Conservation (phyloP, 2,329 filamentous ascomycete genomes). For the Fusarium armeniacum region DNA sequence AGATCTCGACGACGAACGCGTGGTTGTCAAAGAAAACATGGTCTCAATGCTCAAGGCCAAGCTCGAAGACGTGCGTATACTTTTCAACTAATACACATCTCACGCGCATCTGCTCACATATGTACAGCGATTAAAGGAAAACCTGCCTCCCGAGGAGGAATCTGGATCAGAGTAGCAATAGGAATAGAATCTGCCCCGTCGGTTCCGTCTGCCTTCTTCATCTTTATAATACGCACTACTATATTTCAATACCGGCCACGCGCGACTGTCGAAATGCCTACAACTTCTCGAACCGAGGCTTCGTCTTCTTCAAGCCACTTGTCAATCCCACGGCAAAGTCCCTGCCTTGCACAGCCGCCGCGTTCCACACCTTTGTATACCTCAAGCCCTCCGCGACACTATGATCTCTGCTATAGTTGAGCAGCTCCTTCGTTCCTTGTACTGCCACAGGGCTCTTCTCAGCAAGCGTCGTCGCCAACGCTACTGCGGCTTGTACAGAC, state of each 20-base stretch:
- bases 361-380: conserved; percentile 92
- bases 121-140: conserved; percentile 64
- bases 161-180: conserved; percentile 66
- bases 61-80: conserved; percentile 74
- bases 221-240: not conserved
- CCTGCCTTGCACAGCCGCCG: conserved; percentile 81
- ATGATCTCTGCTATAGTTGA: conserved; percentile 86
- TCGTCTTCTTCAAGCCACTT: conserved; percentile 82
- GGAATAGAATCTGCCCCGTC: not conserved
- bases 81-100: not conserved
- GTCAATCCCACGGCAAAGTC: conserved; percentile 82
- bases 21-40: conserved; percentile 82
- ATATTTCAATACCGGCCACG: not conserved
- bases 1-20: conserved; percentile 81
- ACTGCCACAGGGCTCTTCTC: conserved; percentile 90
- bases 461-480: conserved; percentile 75
- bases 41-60: conserved; percentile 74
- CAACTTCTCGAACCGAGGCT: conserved; percentile 87
- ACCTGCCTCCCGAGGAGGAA: conserved; percentile 65
- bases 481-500: conserved; percentile 72
- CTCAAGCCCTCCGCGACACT: conserved; percentile 81
- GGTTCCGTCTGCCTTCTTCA: not conserved
- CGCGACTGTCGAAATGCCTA: conserved; percentile 55
- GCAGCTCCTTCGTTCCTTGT: conserved; percentile 86
- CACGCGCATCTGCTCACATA: conserved; percentile 17